Base-by-base conservation (phyloP, 2,329 filamentous ascomycete species). In the Aspergillus sojae region DNA sequence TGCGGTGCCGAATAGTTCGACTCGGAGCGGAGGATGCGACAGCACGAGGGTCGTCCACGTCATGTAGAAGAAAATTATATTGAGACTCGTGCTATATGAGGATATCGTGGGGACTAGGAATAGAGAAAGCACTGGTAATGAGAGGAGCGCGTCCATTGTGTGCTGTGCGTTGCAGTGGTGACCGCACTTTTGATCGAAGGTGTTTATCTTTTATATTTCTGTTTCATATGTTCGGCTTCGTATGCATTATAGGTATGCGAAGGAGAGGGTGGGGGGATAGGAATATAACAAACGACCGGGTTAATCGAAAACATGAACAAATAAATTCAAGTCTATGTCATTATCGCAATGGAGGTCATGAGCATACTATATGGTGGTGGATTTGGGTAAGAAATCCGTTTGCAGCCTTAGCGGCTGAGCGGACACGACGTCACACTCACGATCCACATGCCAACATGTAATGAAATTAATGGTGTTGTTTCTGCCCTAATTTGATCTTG, bases 21-120 rank as follows among this genome's bases (percentile, higher is more conserved):
- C 87, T 63, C 87, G 86, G 19, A 95, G 81, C 0, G 91, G 88
- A 1, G 89, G 84, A 71, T 96, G 91, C 7, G 90, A 91, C 3
- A 94, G 82, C 45, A 96, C 88, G 36, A 97, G 84, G 0, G 92
- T 94, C 6, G 88, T 88, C 93, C 93, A 97, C 70, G 92, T 94
- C 81, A 96, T 86, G 77, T 93, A 94, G 78, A 97, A 95, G 82
- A 96, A 94, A 66, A 96, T 81, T 28, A 96, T 80, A 76, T 95
- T 97, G 67, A 96, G 82, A 1, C 89, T 93, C 1, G 93, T 94
- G 48, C 83, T 89, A 81, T 90, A 93, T 7, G 91, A 90, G 7
- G 87, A 85, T 62, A 88, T 52, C 12, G 69, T 67, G 5, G 74
- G 74, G 2, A 76, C 46, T 10, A 76, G 65, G 41, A 75, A 66